These are phyloP conservation scores for Aureobasidium sp. DNA, from an alignment of 2,329 filamentous ascomycete species.

Conservation along the genomic window DNA sequence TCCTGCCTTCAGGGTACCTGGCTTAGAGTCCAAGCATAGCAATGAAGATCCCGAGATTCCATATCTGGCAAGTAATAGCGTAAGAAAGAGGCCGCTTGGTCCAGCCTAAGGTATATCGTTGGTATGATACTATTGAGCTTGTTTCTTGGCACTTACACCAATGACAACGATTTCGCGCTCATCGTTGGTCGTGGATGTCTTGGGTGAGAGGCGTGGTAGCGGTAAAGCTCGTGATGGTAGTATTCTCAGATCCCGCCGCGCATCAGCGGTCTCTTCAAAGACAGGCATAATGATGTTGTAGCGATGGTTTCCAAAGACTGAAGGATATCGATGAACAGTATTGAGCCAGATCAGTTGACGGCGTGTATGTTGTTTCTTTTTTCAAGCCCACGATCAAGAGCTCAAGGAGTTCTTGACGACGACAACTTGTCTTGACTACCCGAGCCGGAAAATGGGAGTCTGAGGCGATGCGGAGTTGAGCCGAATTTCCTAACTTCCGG, in stretches of 20 bases:
- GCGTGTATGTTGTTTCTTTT: neutral
- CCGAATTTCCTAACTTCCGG: neutral
- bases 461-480: neutral
- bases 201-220: constrained; percentile 2
- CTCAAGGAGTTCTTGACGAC: neutral
- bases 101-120: neutral
- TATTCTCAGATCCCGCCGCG: constrained; percentile 2
- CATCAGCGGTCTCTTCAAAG: constrained; percentile 5
- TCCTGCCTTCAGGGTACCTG: constrained; percentile 27
- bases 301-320: neutral
- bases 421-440: neutral
- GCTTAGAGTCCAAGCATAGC: constrained; percentile 23
- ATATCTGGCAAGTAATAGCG: constrained; percentile 12
- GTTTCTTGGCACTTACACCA: neutral
- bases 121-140: neutral
- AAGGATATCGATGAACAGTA: neutral
- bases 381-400: neutral
- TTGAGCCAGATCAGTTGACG: neutral
- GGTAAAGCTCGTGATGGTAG: constrained; percentile 10
- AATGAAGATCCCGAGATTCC: constrained; percentile 11
- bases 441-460: neutral
- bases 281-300: neutral
- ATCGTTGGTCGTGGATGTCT: neutral
- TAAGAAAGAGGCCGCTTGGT: constrained; percentile 14
- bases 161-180: constrained; percentile 13